Base-by-base conservation (phyloP, 2,329 filamentous ascomycete species). In the Claviceps sp. region DNA sequence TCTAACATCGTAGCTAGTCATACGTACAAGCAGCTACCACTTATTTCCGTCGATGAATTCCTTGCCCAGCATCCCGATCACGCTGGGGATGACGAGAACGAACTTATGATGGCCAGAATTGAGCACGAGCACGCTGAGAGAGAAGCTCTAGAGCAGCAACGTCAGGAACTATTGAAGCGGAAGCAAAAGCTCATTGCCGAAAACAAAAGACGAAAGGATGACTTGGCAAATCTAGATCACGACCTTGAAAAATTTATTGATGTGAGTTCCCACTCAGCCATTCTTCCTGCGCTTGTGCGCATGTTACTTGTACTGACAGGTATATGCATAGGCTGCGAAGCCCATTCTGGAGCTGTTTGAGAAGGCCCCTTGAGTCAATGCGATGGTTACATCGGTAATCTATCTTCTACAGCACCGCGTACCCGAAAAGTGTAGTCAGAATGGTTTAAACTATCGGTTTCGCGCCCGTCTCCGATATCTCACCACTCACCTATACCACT, bases 221-320 rank as follows among this genome's bases (percentile, higher is more conserved):
- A 97, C 62, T 72, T 98, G 48, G 89, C 86, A 20, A 95, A 86
- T 62, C 72, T 98, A 55, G 93, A 98, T 61, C 85, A 86, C 62
- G 88, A 95, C 67, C 72, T 97, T 53, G 93, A 97, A 70, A 90
- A 87, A 62, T 95, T 95, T 63, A 91, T 95, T 61, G 88, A 94
- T 67, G 86, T 88, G 63, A 63, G 84, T 71, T 47, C 4, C 45
- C 37, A 7, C 26, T 13, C 11, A 30, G 14, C 9, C 30, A 8
- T 34, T 37, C 2, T 16, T 37, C 14, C 37, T 50, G 13, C 24
- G 22, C 16, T 16, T 20, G 3, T 34, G 11, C 13, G 26, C 20
- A 11, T 24, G 18, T 43, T 7, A 38, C 2, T 26, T 37, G 24
- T 54, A 40, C 16, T 43, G 20, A 38, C 34, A 2, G 13, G n/a